Conservation (phyloP, 495 filamentous ascomycete species). For the Penicillium ucsense region DNA sequence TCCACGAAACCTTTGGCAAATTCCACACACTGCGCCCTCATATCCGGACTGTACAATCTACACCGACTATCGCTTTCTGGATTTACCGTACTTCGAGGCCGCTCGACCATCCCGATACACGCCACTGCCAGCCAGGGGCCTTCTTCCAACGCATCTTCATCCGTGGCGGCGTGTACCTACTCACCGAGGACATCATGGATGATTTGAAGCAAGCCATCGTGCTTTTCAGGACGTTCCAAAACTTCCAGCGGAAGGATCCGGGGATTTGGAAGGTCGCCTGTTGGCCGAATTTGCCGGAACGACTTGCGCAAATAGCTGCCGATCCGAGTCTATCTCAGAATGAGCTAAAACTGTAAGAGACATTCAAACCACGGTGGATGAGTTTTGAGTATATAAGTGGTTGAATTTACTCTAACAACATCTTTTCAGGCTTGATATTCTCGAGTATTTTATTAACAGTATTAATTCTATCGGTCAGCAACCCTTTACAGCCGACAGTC, state of each 20-base stretch:
- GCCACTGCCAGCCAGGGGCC: conserved; percentile 5
- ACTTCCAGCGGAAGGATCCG: conserved; percentile 9
- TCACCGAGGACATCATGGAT: conserved; percentile 54
- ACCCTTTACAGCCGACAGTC: conserved; percentile 5
- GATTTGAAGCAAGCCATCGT: conserved; percentile 39
- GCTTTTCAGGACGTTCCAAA: conserved; percentile 51
- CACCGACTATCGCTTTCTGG: conserved; percentile 25
- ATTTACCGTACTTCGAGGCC: conserved; percentile 20
- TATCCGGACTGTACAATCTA: conserved; percentile 14
- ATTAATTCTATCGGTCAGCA: conserved; percentile 8
- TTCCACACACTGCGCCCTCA: conserved; percentile 19
- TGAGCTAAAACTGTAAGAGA: conserved; percentile 13
- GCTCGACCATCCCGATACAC: conserved; percentile 9
- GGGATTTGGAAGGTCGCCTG: conserved; percentile 33
- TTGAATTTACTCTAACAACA: too few species aligned
- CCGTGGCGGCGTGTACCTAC: conserved; percentile 43
- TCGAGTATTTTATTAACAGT: conserved; percentile 21
- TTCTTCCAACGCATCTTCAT: conserved; percentile 47
- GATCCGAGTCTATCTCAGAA: conserved; percentile 3
- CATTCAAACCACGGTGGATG: neutral
- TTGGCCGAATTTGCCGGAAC: conserved; percentile 30
- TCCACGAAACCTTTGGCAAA: conserved; percentile 28
- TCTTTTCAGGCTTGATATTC: conserved; percentile 14
- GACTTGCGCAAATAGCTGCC: conserved; percentile 19
- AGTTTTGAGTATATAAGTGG: too few species aligned